Base-by-base conservation (phyloP, 2,329 filamentous ascomycete genomes). In the Fusarium buxicola region DNA sequence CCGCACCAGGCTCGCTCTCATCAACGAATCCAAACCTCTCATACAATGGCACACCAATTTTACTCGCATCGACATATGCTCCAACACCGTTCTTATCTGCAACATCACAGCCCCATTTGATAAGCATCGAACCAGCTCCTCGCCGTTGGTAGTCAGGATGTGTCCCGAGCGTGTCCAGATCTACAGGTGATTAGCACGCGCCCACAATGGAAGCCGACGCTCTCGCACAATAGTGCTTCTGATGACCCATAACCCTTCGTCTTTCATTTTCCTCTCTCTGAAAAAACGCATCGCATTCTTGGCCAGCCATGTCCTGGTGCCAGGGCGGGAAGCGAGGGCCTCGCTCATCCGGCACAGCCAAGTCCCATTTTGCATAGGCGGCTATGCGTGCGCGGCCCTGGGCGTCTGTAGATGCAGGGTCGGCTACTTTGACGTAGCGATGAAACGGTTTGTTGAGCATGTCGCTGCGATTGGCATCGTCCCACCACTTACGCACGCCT, bases 71-170 rank as follows among this genome's bases (percentile, higher is more conserved):
- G 2, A 72, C 68, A 43, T 72, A 72, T 2, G 60, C 65, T 13
- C 40, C 65, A 21, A 66, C 65, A 1, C 56, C 41, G 2, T 69
- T 16, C 8, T 53, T 31, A 7, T 72, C 69, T 0, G 66, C 69
- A 7, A 69, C 49, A 9, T 70, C 58, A 10, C 69, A 71, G 2
- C 69, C 68, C 58, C 67, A 72, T 43, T 52, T 39, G 8, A 72
- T 53, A 2, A 72, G 60, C 65, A 71, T 62, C 3, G 65, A 69
- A 1, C 68, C 68, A 5, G 58, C 60, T 11, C 69, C 69, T n/a
- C 59, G 60, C 3, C 69, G 57, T 32, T 70, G 69, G 11, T 72
- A 72, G 2, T 71, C 66, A 0, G 68, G 69, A 25, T 71, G 69
- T 0, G 69, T 72, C 3, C 46, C 69, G 3, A 72, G 27, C 1